Evolutionary conservation across 2,329 filamentous ascomycete species (phyloP).

Genomic region (Penicillium sp.): DNA sequence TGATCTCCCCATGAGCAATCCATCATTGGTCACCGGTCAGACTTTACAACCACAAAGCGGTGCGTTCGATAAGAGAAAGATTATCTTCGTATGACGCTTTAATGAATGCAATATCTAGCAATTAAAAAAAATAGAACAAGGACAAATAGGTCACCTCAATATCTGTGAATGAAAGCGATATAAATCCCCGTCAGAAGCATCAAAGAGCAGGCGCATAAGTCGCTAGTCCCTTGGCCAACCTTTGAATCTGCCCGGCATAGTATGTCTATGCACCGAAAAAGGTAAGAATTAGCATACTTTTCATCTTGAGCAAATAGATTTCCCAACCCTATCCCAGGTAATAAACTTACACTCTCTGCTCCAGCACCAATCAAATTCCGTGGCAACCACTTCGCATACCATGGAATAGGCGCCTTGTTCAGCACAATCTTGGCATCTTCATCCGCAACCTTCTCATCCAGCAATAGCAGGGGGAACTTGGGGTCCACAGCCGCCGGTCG

Average conservation of each 20-base stretch:
- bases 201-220: conserved; percentile 14
- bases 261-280: conserved; percentile 8
- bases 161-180: too few species aligned
- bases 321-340: neutral
- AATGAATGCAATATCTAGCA: too few species aligned
- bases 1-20: too few species aligned
- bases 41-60: too few species aligned
- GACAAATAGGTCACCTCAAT: too few species aligned
- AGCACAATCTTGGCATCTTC: conserved; percentile 21
- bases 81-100: too few species aligned
- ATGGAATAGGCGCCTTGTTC: conserved; percentile 22
- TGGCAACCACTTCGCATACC: conserved; percentile 19
- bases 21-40: too few species aligned
- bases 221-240: conserved; percentile 15
- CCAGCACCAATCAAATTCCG: conserved; percentile 25
- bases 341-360: conserved; percentile 26
- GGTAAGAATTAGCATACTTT: conserved; percentile 7
- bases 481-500: conserved; percentile 44
- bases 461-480: conserved; percentile 31
- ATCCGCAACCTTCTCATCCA: conserved; percentile 25
- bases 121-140: too few species aligned
- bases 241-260: conserved; percentile 16
- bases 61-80: too few species aligned
- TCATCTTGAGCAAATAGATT: neutral
- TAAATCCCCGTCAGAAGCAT: neutral